Evolutionary conservation across 495 filamentous ascomycete genomes (phyloP).

Genomic region (Daldinia caldariorum): DNA sequence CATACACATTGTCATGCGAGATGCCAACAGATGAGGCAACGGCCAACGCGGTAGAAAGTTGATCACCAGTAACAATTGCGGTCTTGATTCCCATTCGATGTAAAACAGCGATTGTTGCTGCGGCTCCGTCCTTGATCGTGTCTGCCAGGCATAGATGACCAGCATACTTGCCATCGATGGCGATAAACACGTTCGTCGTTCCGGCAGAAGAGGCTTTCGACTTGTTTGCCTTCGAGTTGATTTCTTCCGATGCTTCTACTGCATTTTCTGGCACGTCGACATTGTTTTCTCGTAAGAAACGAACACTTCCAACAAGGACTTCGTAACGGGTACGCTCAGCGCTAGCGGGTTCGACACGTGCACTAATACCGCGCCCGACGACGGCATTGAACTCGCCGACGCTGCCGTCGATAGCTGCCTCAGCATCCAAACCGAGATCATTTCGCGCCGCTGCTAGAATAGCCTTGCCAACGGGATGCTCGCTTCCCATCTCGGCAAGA

Average conservation of each 20-base stretch:
- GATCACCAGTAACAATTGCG: constrained; percentile 94
- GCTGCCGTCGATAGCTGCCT: constrained; percentile 80
- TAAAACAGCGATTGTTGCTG: constrained; percentile 84
- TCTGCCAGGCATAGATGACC: constrained; percentile 87
- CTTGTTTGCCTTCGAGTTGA: constrained; percentile 60
- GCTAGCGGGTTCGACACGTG: constrained; percentile 78
- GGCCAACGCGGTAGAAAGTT: constrained; percentile 78
- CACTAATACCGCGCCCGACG: constrained; percentile 87
- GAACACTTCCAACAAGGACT: constrained; percentile 83
- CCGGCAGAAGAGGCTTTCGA: constrained; percentile 61
- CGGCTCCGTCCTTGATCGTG: constrained; percentile 86
- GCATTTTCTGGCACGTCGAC: constrained; percentile 72
- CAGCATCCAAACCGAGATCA: constrained; percentile 74
- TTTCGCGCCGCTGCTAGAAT: constrained; percentile 77
- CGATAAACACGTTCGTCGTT: constrained; percentile 89
- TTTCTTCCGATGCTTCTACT: constrained; percentile 63
- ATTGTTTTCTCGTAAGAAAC: constrained; percentile 74
- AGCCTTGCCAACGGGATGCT: constrained; percentile 93
- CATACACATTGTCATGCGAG: constrained; percentile 73
- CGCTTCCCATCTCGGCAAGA: constrained; percentile 90
- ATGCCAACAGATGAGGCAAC: constrained; percentile 89
- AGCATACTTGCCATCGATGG: constrained; percentile 81
- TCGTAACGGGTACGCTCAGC: constrained; percentile 73
- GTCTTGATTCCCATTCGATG: constrained; percentile 83
- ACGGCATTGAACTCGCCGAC: constrained; percentile 84